Base-by-base conservation (phyloP, 768 basidiomycete genomes). In the Amyloporia xantha region DNA sequence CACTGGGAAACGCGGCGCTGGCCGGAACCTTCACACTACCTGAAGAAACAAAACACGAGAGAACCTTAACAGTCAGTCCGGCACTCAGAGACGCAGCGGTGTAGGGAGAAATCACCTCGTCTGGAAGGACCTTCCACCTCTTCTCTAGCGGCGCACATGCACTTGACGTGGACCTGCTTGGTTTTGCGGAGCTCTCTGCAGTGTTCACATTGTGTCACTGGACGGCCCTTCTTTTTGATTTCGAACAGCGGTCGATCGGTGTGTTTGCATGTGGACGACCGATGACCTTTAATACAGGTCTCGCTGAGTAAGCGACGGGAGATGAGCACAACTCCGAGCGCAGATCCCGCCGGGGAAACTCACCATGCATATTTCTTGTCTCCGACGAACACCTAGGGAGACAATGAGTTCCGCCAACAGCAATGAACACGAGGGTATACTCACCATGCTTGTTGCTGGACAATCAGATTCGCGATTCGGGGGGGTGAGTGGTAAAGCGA, bases 231-330 rank as follows among this genome's bases (percentile, higher is more conserved):
- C 72, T 74, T 85, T n/a, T 78, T 71, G 78, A 33, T 91, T 85
- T 36, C 92, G 79, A 64, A 15, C 30, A 7, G 30, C 30, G 30
- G 30, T 7, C 9, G 30, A 33, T 92, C 89, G 46, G 81, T 85
- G 64, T 95, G 92, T 61, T 81, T 84, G 70, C 92, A 95, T 25
- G 82, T 77, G 15, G 89, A 90, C 13, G 91, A 93, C 42, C 92
- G 81, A 68, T 95, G 91, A n/a, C 91, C 92, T 69, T 92, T 92
- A 67, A 93, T 93, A 71, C 92, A 95, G 56, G 89, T 86, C 30
- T 33, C 30, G 30, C 30, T 33, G 30, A 7, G 30, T n/a, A n/a
- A n/a, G n/a, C n/a, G n/a, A n/a, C n/a, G 30, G 30, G 30, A 15
- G 15, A 15, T 33, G 7, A 15, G 15, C 15, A 7, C 30, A 33